A percentile compares a stretch with the other conserved stretches of the same genome.
phyloP scores from a whole-genome alignment of 257 asterid species.

The Ligustrum vulgare region DNA sequence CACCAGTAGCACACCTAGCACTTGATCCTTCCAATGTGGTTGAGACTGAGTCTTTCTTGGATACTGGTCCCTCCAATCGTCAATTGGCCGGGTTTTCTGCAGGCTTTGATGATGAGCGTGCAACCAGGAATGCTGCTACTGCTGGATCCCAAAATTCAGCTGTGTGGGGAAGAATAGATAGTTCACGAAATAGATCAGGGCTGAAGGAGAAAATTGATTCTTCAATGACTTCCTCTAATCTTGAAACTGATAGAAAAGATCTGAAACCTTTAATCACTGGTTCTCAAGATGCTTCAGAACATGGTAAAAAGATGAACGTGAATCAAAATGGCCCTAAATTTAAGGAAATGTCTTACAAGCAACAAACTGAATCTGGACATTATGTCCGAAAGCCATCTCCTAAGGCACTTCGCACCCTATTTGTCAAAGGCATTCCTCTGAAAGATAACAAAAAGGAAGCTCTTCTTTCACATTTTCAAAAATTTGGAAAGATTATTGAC shows the following conservation, averaged over 20 bases:
- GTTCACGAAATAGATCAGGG: conserved; percentile 50
- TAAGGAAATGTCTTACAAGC: conserved; percentile 49
- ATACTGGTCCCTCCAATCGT: conserved; percentile 41
- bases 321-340: conserved; percentile 42
- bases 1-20: conserved; percentile 52
- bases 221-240: conserved; percentile 43
- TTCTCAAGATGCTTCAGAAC: conserved; percentile 35
- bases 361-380: conserved; percentile 49
- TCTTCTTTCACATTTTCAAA: conserved; percentile 84
- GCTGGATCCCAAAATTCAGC: conserved; percentile 64
- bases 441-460: conserved; percentile 86
- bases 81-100: conserved; percentile 43
- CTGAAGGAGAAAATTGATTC: conserved; percentile 46
- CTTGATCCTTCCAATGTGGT: conserved; percentile 50
- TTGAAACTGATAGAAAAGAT: conserved; percentile 42
- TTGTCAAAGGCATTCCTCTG: conserved; percentile 74
- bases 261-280: conserved; percentile 35
- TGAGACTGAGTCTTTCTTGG: conserved; percentile 44
- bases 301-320: conserved; percentile 38
- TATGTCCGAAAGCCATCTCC: conserved; percentile 58
- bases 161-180: conserved; percentile 69
- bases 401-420: conserved; percentile 77
- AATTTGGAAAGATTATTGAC: conserved; percentile 84
- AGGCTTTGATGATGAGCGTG: conserved; percentile 47
- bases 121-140: conserved; percentile 38